These are phyloP conservation scores for Trifolium fragiferum DNA, from an alignment of 306 rosid species.

Conservation along the genomic window DNA sequence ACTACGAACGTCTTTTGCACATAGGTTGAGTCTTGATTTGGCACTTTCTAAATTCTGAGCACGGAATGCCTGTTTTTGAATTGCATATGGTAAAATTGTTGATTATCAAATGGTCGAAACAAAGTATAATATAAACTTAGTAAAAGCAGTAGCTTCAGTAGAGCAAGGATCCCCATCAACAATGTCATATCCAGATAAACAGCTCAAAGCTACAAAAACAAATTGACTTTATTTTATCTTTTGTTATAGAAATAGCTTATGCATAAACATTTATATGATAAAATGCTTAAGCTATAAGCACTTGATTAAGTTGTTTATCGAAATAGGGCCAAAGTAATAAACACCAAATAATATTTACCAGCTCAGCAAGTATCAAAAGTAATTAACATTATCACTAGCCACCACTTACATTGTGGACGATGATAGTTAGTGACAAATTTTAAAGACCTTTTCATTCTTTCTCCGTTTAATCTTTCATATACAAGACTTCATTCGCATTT, in stretches of 20 bases:
- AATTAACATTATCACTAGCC: conserved; percentile 14
- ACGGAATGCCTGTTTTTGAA: conserved; percentile 76
- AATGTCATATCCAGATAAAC: conserved; percentile 9
- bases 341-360: conserved; percentile 25
- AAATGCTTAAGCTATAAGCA: not conserved
- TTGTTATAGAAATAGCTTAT: not conserved
- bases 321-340: not conserved
- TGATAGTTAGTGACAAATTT: not conserved
- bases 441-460: not conserved
- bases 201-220: not conserved
- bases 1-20: conserved; percentile 80
- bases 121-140: conserved; percentile 13
- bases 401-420: not conserved
- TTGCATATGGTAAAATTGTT: conserved; percentile 38
- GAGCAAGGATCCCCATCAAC: conserved; percentile 12
- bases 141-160: conserved; percentile 27
- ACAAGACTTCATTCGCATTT: conserved; percentile 6
- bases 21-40: conserved; percentile 83
- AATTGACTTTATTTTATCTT: not conserved
- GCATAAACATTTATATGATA: not conserved
- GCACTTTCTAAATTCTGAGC: conserved; percentile 95
- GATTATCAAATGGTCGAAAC: conserved; percentile 30
- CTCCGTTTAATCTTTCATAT: conserved; percentile 39
- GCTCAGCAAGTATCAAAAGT: conserved; percentile 34
- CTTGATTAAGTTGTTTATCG: not conserved